A percentile compares a stretch with the other conserved stretches of the same genome.
These are phyloP conservation scores for Achaetomiella virescens DNA, from an alignment of 495 filamentous ascomycete species.

Conservation along the genomic window DNA sequence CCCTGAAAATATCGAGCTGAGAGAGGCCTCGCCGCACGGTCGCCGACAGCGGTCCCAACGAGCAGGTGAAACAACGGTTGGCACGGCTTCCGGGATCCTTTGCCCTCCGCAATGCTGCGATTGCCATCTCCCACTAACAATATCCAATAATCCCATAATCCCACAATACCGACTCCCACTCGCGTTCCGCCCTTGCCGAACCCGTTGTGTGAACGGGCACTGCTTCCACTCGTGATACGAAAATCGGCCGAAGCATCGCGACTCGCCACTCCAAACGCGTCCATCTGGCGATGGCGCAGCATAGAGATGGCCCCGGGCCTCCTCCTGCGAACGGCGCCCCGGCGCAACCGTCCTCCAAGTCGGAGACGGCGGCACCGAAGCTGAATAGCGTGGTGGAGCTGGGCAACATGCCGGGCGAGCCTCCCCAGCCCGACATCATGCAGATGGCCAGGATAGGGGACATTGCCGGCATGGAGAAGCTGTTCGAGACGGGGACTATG, in stretches of 20 bases:
- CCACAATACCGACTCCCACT: neutral
- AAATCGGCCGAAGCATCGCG: neutral
- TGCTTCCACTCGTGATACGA: neutral
- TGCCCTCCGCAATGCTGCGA: neutral
- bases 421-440: constrained; percentile 79
- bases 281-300: constrained; percentile 22
- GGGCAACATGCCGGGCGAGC: constrained; percentile 50
- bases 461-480: constrained; percentile 74
- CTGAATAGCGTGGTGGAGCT: constrained; percentile 64
- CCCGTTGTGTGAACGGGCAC: neutral
- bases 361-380: constrained; percentile 52
- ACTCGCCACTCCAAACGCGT: neutral
- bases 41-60: neutral
- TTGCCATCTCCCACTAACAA: neutral
- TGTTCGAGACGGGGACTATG: constrained; percentile 76
- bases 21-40: neutral
- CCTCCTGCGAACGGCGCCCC: constrained; percentile 30
- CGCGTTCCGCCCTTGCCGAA: neutral
- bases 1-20: neutral
- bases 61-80: neutral
- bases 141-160: no score
- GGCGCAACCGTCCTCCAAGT: constrained; percentile 50
- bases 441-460: constrained; percentile 88
- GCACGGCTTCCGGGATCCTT: neutral
- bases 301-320: constrained; percentile 17